A percentile compares a stretch with the other conserved stretches of the same genome.
phyloP scores from a whole-genome alignment of 352 stramenopile genomes.

The Aphanomyces stellatus region DNA sequence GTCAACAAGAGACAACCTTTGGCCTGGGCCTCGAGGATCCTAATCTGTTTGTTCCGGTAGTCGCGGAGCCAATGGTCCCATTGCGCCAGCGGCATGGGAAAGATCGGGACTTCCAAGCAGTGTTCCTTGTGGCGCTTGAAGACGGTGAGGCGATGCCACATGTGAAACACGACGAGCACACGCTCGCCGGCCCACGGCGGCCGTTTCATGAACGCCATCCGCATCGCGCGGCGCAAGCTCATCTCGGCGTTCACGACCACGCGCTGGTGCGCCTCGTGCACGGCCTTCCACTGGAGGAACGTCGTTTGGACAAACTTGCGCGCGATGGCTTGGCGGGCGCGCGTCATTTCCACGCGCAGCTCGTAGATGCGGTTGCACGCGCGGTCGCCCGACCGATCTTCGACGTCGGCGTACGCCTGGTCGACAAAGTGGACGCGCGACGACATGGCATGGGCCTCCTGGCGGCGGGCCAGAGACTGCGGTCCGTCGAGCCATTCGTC shows the following conservation, averaged over 20 bases:
- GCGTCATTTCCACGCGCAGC: conserved; percentile 29
- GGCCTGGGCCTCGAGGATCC: conserved; percentile 47
- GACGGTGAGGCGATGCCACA: conserved; percentile 51
- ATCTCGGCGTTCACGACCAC: conserved; percentile 55
- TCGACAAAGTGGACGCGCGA: conserved; percentile 32
- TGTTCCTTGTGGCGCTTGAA: conserved; percentile 46
- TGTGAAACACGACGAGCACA: conserved; percentile 49
- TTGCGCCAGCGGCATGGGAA: conserved; percentile 34
- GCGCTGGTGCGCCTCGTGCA: conserved; percentile 36
- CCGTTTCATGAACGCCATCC: conserved; percentile 43
- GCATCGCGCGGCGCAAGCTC: conserved; percentile 56
- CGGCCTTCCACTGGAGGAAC: conserved; percentile 54
- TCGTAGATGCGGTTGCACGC: conserved; percentile 24
- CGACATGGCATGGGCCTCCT: neutral
- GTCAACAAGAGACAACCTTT: conserved; percentile 21
- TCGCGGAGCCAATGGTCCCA: conserved; percentile 73
- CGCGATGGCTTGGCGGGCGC: conserved; percentile 37
- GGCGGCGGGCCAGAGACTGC: conserved; percentile 18
- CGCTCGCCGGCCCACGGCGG: conserved; percentile 53
- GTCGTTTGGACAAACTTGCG: conserved; percentile 61
- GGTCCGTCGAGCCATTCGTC: conserved; percentile 23
- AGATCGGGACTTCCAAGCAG: conserved; percentile 37
- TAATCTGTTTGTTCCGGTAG: conserved; percentile 70
- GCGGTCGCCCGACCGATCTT: conserved; percentile 23
- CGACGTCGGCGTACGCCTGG: conserved; percentile 39